Evolutionary conservation across 345 rosid species (phyloP), one percentile per base, ranked within the genome.

Genomic region (Populus nigra): DNA sequence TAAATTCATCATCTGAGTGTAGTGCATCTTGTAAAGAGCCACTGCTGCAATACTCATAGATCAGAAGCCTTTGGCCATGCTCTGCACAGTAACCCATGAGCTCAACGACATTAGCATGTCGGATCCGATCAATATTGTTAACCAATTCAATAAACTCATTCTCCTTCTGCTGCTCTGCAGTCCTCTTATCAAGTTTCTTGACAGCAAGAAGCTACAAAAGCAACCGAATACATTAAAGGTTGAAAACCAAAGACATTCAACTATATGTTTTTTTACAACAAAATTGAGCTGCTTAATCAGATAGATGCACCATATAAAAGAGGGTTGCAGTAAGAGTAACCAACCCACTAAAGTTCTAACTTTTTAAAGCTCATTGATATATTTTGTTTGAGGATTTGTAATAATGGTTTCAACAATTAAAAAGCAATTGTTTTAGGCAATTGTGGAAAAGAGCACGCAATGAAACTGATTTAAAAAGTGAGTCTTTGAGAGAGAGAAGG

Each of bases 61-160:
- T 86, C 77, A 96, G 85, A 85, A 96, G 98, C 86, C 93, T 91
- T 84, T 96, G 91, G 36, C 88, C 93, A 76, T 94, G 97, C 90
- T 94, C 99, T 43, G 97, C 92, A 86, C 98, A 96, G 86, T 90
- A 96, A 59, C 99, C 99, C 88, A 88, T 88, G 70, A 96, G 93
- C 78, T 88, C 94, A 35, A 90, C 97, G 59, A 96, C 87, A 79
- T 94, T 90, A 49, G 94, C 94, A 67, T 96, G 97, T 76, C 94
- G 90, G 69, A 96, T 90, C 76, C 82, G 82, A 82, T 96, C 97
- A 73, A 96, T 80, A 80, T 84, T 84, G 85, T 92, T 89, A 66
- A 96, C 97, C 73, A 96, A 83, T 75, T 86, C 93, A 77, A 94
- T 84, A 77, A 96, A 96, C 75, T 94, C 97, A 5, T 84, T 90